Evolutionary conservation across 345 rosid genomes (phyloP).

Genomic region (Melaleuca alternifolia): DNA sequence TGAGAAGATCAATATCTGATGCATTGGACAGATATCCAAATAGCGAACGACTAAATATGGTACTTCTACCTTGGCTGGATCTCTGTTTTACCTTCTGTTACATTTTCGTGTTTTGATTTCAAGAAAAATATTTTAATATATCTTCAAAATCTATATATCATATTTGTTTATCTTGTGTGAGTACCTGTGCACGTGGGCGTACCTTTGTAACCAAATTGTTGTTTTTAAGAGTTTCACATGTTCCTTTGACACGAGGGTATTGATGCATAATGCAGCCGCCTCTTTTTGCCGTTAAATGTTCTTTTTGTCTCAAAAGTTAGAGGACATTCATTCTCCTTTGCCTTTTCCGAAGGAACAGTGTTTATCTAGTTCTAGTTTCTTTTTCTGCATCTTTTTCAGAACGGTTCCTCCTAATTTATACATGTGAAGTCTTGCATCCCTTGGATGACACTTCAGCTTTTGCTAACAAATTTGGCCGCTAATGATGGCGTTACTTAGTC

Average conservation of each 20-base stretch:
- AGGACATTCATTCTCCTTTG: not conserved
- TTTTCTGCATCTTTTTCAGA: not conserved
- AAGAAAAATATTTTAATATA: not conserved
- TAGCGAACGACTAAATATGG: constrained; percentile 78
- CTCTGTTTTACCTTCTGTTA: not conserved
- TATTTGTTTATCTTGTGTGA: not conserved
- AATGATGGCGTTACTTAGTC: not conserved
- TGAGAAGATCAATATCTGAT: constrained; percentile 78
- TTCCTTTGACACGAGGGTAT: not conserved
- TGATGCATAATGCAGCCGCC: not conserved
- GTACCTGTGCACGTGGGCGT: not conserved
- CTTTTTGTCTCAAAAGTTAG: not conserved
- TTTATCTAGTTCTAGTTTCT: not conserved
- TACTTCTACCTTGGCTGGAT: constrained; percentile 8
- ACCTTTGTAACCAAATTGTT: not conserved
- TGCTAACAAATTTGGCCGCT: not conserved
- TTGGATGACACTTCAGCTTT: not conserved
- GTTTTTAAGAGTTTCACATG: not conserved
- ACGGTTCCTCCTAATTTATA: not conserved
- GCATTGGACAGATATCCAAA: constrained; percentile 77
- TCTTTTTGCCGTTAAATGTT: not conserved
- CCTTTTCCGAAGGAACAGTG: not conserved
- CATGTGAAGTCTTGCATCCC: not conserved
- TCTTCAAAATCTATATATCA: not conserved
- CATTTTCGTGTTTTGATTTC: not conserved